phyloP scores from a whole-genome alignment of 2,329 filamentous ascomycete genomes.

The Graphiopsis chlorocephala region DNA sequence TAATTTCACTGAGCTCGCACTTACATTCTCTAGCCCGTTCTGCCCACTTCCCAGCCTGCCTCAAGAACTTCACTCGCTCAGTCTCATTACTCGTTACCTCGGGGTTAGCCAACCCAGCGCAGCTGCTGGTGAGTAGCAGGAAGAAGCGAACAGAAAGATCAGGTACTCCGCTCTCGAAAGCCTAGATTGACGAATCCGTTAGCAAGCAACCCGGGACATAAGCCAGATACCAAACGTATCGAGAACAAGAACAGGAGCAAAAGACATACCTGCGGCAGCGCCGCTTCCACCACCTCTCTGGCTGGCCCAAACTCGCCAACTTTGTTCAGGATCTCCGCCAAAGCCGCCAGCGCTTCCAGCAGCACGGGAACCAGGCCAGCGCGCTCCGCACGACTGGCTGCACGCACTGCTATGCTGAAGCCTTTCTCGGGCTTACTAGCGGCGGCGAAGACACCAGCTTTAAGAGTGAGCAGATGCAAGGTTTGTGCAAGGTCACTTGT shows the following conservation, averaged over 20 bases:
- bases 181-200: neutral
- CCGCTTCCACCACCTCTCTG: constrained; percentile 60
- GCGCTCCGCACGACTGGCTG: constrained; percentile 69
- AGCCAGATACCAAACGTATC: neutral
- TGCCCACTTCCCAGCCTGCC: neutral
- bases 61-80: neutral
- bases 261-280: constrained; percentile 57
- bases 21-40: constrained; percentile 12
- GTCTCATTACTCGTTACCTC: neutral
- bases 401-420: constrained; percentile 73
- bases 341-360: constrained; percentile 67
- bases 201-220: neutral
- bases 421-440: constrained; percentile 69
- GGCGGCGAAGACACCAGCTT: constrained; percentile 67
- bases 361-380: constrained; percentile 66
- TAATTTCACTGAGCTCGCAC: neutral
- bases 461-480: constrained; percentile 68
- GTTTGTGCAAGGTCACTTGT: constrained; percentile 59
- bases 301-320: constrained; percentile 70
- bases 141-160: constrained; percentile 7
- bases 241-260: neutral
- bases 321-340: constrained; percentile 67
- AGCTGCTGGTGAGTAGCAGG: neutral
- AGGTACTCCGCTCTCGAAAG: constrained; percentile 1
- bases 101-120: constrained; percentile 4